These are phyloP conservation scores for Elongisporangium senticosum DNA, from an alignment of 352 stramenopile species.

Conservation along the genomic window DNA sequence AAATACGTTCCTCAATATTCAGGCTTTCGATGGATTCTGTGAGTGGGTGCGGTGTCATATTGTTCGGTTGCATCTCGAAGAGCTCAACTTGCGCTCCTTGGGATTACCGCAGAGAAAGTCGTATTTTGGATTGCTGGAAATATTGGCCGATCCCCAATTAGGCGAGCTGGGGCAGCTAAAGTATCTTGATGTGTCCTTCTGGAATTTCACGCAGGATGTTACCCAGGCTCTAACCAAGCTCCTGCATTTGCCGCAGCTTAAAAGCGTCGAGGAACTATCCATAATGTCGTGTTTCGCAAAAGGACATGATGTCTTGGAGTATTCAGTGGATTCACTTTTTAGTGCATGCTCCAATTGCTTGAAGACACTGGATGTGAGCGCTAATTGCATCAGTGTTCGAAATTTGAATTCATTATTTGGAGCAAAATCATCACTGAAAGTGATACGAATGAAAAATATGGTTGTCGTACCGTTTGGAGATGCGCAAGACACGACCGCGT, in stretches of 20 bases:
- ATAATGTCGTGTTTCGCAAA: conserved; percentile 52
- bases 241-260: conserved; percentile 28
- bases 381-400: no score
- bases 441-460: no score
- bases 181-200: conserved; percentile 65
- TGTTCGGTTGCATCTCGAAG: conserved; percentile 26
- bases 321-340: no score
- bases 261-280: conserved; percentile 30
- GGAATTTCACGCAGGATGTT: conserved; percentile 43
- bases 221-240: conserved; percentile 22
- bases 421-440: no score
- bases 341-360: no score
- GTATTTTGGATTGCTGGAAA: conserved; percentile 20
- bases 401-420: no score
- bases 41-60: conserved; percentile 30
- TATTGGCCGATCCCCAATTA: conserved; percentile 12
- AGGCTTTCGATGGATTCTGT: conserved; percentile 43
- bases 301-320: neutral
- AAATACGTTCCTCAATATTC: conserved; percentile 60
- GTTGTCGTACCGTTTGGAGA: no score
- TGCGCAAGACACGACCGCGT: no score
- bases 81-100: conserved; percentile 37
- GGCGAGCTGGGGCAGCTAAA: conserved; percentile 23
- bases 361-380: no score
- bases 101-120: conserved; percentile 47